Evolutionary conservation across 768 basidiomycete genomes (phyloP).

Genomic region (Boletus sensibilis): DNA sequence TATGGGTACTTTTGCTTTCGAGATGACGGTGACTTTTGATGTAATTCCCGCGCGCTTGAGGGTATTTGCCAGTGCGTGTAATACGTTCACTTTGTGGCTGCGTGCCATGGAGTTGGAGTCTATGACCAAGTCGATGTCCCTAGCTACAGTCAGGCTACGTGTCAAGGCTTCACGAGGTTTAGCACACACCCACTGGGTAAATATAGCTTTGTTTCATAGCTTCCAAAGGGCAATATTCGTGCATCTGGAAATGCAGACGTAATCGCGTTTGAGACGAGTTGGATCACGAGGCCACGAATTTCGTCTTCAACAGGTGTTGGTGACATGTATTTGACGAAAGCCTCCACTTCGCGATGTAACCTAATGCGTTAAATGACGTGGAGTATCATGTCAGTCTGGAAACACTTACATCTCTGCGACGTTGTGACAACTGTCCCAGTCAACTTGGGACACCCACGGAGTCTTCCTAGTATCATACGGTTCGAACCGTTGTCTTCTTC

Average conservation of each 20-base stretch:
- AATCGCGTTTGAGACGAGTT: constrained; percentile 66
- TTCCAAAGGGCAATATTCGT: constrained; percentile 83
- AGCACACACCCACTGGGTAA: constrained; percentile 80
- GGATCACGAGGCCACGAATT: constrained; percentile 69
- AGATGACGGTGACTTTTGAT: constrained; percentile 79
- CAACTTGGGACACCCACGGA: constrained; percentile 68
- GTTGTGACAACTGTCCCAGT: constrained; percentile 73
- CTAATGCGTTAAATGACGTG: constrained; percentile 39
- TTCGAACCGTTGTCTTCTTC: constrained; percentile 52
- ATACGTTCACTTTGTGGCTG: constrained; percentile 62
- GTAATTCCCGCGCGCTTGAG: constrained; percentile 77
- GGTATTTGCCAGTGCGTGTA: constrained; percentile 75
- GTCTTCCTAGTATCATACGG: constrained; percentile 53
- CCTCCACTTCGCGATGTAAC: constrained; percentile 82
- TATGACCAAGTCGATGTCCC: constrained; percentile 95
- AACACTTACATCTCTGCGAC: constrained; percentile 78
- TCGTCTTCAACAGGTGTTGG: constrained; percentile 86
- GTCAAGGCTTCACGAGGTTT: neutral
- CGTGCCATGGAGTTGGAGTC: constrained; percentile 74
- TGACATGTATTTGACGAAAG: constrained; percentile 85
- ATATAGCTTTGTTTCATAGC: constrained; percentile 91
- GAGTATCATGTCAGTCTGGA: neutral
- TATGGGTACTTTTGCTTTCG: constrained; percentile 94
- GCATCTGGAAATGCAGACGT: constrained; percentile 73
- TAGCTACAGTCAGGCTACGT: constrained; percentile 33